phyloP scores from a whole-genome alignment of 2,329 filamentous ascomycete genomes.

The Aspergillus uvarum region DNA sequence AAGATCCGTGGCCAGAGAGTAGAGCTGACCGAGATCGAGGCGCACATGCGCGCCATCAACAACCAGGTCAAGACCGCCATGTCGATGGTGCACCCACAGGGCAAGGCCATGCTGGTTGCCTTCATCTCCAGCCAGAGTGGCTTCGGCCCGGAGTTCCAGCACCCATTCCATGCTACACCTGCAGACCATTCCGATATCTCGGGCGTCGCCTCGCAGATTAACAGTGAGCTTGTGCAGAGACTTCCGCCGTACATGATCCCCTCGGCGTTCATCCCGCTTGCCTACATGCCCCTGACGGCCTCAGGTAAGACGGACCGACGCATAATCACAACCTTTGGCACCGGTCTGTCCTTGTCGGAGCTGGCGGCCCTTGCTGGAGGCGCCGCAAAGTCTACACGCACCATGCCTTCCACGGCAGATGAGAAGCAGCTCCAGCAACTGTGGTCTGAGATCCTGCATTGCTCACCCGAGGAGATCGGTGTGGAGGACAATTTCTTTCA shows the following conservation, averaged over 20 bases:
- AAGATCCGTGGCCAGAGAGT: slow-evolving; percentile 62
- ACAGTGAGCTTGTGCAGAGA: slow-evolving; percentile 1
- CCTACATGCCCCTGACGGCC: slow-evolving; percentile 36
- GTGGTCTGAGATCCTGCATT: slow-evolving; percentile 14
- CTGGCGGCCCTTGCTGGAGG: slow-evolving; percentile 1
- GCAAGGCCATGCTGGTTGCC: slow-evolving; percentile 17
- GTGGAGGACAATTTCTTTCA: slow-evolving; percentile 26
- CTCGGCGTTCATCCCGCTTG: slow-evolving; percentile 39
- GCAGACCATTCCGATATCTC: slow-evolving; percentile 2
- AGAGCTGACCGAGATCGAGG: slow-evolving; percentile 52
- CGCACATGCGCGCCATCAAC: slow-evolving; percentile 32
- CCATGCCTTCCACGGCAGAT: slow-evolving; percentile 7
- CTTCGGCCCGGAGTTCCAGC: slow-evolving; percentile 11
- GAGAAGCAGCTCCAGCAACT: slow-evolving; percentile 13
- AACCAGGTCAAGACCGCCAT: slow-evolving; percentile 47
- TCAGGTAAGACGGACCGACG: slow-evolving; percentile 44
- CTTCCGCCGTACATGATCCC: slow-evolving; percentile 38
- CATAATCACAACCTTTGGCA: slow-evolving; percentile 24
- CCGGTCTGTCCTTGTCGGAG: slow-evolving; percentile 11
- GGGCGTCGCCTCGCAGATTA: slow-evolving; percentile 18
- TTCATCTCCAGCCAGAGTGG: slow-evolving; percentile 16
- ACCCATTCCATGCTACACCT: slow-evolving; percentile 8
- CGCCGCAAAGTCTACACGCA: not conserved
- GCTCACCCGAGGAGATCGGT: slow-evolving; percentile 3
- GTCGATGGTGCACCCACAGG: slow-evolving; percentile 26